These are phyloP conservation scores for Umbelopsis sp. DNA, from an alignment of 371 early-diverging fungal species.

Conservation along the genomic window DNA sequence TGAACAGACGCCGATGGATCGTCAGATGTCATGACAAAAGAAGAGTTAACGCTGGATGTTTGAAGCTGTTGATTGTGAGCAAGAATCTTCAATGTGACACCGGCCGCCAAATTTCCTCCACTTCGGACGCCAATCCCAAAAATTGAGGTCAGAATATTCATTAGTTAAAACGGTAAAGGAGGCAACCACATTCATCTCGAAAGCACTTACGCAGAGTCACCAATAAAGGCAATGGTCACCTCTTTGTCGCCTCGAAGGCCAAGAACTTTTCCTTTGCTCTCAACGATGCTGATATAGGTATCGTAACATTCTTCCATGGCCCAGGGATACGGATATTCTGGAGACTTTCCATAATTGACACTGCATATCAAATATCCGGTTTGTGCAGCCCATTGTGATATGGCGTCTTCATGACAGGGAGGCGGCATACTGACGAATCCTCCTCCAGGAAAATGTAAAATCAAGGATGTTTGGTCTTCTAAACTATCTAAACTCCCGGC, in stretches of 20 bases:
- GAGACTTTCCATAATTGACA: constrained; percentile 94
- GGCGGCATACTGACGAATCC: constrained; percentile 86
- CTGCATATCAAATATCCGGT: constrained; percentile 74
- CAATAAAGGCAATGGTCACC: constrained; percentile 70
- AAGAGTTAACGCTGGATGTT: constrained; percentile 5
- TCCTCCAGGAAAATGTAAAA: constrained; percentile 87
- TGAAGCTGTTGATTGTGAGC: constrained; percentile 45
- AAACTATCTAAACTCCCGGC: constrained; percentile 49
- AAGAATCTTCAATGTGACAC: constrained; percentile 72
- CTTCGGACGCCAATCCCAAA: constrained; percentile 20
- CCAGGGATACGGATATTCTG: constrained; percentile 93
- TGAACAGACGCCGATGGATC: constrained; percentile 53
- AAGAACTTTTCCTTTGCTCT: constrained; percentile 69
- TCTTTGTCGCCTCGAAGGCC: constrained; percentile 65
- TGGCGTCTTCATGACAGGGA: constrained; percentile 73
- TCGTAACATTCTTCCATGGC: constrained; percentile 94
- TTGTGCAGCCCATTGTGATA: constrained; percentile 70
- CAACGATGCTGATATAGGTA: constrained; percentile 71
- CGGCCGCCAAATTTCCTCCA: constrained; percentile 80
- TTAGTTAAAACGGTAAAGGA: no score
- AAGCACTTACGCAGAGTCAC: constrained; percentile 91
- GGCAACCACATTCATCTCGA: no score
- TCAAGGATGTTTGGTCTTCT: constrained; percentile 53
- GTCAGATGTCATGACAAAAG: constrained; percentile 34
- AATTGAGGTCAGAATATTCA: no score